phyloP scores from a whole-genome alignment of 352 stramenopile species.

The Globisporangium iwayamae region DNA sequence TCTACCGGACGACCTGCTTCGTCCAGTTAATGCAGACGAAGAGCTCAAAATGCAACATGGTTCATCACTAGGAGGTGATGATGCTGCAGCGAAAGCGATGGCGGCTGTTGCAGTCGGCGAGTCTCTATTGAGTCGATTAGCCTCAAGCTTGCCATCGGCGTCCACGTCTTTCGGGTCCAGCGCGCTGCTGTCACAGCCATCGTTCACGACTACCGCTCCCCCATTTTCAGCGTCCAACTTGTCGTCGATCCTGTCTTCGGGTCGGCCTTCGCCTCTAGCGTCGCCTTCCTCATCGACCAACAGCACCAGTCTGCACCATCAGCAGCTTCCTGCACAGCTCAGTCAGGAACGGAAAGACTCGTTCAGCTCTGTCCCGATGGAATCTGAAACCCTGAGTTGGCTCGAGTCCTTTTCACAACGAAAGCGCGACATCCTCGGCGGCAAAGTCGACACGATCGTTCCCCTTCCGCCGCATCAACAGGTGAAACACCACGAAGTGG shows the following conservation, averaged over 20 bases:
- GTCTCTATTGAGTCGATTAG: conserved; percentile 34
- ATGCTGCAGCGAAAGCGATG: conserved; percentile 21
- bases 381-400: conserved; percentile 58
- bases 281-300: neutral
- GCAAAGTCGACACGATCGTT: conserved; percentile 23
- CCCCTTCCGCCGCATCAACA: neutral
- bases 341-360: conserved; percentile 12
- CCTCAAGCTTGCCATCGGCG: conserved; percentile 9
- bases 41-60: conserved; percentile 1
- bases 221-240: conserved; percentile 4
- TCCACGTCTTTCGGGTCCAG: conserved; percentile 6
- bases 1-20: conserved; percentile 18
- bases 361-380: conserved; percentile 13
- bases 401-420: conserved; percentile 58
- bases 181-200: neutral
- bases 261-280: neutral
- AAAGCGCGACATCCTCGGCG: conserved; percentile 60
- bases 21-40: neutral
- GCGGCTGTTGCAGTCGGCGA: conserved; percentile 25
- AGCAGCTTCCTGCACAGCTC: neutral
- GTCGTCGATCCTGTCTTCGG: conserved; percentile 9
- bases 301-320: neutral
- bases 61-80: neutral
- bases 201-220: neutral
- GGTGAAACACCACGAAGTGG: neutral